These are phyloP conservation scores for Cymbopogon citratus DNA, from an alignment of 176 grass and related monocot genomes.

Conservation along the genomic window DNA sequence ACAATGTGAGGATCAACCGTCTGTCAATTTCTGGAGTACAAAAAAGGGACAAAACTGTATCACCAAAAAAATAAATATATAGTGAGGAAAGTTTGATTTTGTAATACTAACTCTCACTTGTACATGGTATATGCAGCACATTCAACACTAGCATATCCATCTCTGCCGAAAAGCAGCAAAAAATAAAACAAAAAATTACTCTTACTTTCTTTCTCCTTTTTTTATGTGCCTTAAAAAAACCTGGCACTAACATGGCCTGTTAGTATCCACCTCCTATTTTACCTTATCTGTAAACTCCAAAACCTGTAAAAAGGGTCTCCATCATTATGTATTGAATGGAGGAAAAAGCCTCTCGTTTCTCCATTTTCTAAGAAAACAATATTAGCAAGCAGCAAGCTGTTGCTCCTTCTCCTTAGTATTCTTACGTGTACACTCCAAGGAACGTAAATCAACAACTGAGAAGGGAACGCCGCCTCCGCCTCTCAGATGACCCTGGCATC, in stretches of 20 bases:
- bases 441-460: conserved; percentile 39
- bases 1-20: neutral
- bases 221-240: conserved; percentile 29
- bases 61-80: neutral
- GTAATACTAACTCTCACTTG: conserved; percentile 10
- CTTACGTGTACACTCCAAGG: neutral
- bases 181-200: neutral
- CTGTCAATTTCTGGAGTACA: neutral
- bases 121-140: conserved; percentile 25
- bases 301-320: neutral
- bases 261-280: conserved; percentile 1
- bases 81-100: neutral
- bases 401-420: neutral
- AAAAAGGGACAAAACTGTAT: neutral
- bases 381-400: neutral
- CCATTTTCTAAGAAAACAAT: neutral
- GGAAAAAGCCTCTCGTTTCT: neutral
- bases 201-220: neutral
- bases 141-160: conserved; percentile 21
- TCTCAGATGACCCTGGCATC: conserved; percentile 46
- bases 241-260: conserved; percentile 28
- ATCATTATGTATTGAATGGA: neutral
- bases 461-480: conserved; percentile 30
- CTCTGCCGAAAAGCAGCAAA: conserved; percentile 7
- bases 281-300: conserved; percentile 10